Evolutionary conservation across 1,284 basidiomycete genomes (phyloP), one percentile per base, ranked within the genome.

Genomic region (Papiliotrema laurentii): DNA sequence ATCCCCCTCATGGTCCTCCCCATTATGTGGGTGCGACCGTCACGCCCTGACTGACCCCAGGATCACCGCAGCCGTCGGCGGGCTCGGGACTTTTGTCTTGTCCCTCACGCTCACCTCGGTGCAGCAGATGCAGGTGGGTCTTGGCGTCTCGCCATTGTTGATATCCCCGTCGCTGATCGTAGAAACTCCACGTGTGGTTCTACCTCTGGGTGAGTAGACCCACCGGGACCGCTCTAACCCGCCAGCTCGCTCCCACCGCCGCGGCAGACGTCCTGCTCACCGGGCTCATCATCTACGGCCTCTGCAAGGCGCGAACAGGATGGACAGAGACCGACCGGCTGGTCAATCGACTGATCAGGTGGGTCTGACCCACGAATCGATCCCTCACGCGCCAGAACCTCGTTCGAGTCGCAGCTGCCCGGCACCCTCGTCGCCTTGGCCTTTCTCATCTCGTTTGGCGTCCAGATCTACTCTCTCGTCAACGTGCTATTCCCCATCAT

Each of bases 321-420:
- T 53, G 45, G 44, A 22, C 36, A 7, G 35, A 43, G 33, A 53
- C 51, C 9, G 51, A 53, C 31, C 22, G 26, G 5, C 7, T 53
- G 13, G 37, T 53, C 27, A 43, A 35, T 19, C 34, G 33, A 2
- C 19, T 53, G 19, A 21, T 48, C 5, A 16, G 19, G 40, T 42
- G 25, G 30, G 40, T 19, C 27, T n/a, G n/a, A n/a, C n/a, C n/a
- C n/a, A n/a, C n/a, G n/a, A n/a, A n/a, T n/a, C n/a, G n/a, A n/a
- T n/a, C n/a, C n/a, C 28, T 44, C 16, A 44, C 43, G 31, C 31
- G 7, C 14, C 28, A 47, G 37, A 24, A 27, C 31, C 6, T 47
- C 45, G 4, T 21, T 47, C 18, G 45, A 47, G 27, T 19, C 38
- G 9, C 37, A 40, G 22, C 7, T 47, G 5, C 37, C 38, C 19